Base-by-base conservation (phyloP, 495 filamentous ascomycete genomes). In the Polyplosphaeria fusca region DNA sequence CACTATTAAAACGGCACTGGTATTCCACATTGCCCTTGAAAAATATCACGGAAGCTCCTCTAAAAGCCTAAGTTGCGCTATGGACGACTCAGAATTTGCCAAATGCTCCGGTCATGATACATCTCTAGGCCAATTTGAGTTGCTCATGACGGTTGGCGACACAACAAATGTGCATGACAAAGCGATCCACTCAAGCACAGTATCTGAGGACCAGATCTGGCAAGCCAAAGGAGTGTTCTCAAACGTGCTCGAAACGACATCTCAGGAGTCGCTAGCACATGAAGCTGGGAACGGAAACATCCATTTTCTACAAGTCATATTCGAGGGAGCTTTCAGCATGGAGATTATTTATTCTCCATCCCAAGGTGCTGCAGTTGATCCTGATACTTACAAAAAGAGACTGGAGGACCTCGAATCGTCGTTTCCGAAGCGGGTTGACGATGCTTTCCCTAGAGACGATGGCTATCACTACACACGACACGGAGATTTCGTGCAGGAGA, bases 401-500 rank as follows among this genome's bases (percentile, higher is more conserved):
- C 14, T 35, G 30, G 14, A 35, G 30, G 30, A 35, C 30, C 7
- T 35, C 14, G 30, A 35, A 7, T 7, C 7, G 7, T 35, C 30
- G 7, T 35, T 35, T 14, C 30, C 30, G 7, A 14, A 14, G 7
- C 7, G 14, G 7, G 30, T 35, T 7, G 30, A 35, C 30, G 14
- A 35, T 7, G 14, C 30, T 14, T 35, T 35, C 30, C 30, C 30
- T 7, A 35, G 30, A 35, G 30, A 35, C 14, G 14, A 14, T 14
- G 30, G 7, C 7, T 35, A 35, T 35, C 30, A 35, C 7, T 7
- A 35, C 14, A 14, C 7, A 7, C 7, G 14, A 14, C 14, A 35
- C 14, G 30, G 30, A 35, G 14, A 14, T 14, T 35, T 35, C 30
- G 14, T 14, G 30, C 30, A 35, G 14, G 7, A 86, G 39, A 86